Percentiles rank a stretch among this genome's conserved stretches.
These are phyloP conservation scores for Termitomyces sp. DNA, from an alignment of 768 basidiomycete genomes.

Conservation along the genomic window DNA sequence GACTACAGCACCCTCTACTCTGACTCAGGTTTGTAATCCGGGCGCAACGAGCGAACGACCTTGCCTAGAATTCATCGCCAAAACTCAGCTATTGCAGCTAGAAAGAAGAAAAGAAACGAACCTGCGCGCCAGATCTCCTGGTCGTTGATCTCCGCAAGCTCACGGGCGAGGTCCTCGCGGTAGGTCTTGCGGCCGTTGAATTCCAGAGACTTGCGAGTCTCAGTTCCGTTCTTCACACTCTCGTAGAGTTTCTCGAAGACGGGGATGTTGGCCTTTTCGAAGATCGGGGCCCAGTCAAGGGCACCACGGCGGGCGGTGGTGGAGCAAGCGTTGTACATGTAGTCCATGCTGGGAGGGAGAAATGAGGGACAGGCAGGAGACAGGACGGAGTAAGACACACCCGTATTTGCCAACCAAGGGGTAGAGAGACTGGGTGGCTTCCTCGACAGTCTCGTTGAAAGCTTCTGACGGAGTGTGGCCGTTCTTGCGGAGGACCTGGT, in stretches of 20 bases:
- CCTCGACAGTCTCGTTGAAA: constrained; percentile 99
- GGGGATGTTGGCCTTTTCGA: constrained; percentile 91
- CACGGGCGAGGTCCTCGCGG: constrained; percentile 87
- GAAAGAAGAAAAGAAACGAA: constrained; percentile 25
- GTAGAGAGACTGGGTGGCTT: constrained; percentile 98
- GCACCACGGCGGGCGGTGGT: constrained; percentile 99
- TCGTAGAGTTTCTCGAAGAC: constrained; percentile 94
- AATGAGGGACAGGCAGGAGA: background rate
- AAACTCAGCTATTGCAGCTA: background rate
- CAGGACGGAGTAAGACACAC: constrained; percentile 33
- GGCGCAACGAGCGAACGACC: constrained; percentile 84
- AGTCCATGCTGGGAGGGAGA: constrained; percentile 74
- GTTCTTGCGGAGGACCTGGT: constrained; percentile 94
- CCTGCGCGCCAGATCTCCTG: constrained; percentile 99
- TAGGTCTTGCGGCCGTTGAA: constrained; percentile 93
- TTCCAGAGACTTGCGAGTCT: constrained; percentile 95
- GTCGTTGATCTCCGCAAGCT: constrained; percentile 91
- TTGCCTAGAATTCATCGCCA: constrained; percentile 51
- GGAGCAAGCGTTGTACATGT: constrained; percentile 99
- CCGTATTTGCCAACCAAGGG: constrained; percentile 95
- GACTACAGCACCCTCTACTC: constrained; percentile 10
- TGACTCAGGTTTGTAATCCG: constrained; percentile 72
- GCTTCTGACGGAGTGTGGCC: constrained; percentile 97
- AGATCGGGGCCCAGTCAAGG: constrained; percentile 97
- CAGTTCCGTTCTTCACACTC: constrained; percentile 91